phyloP scores from a whole-genome alignment of 345 rosid species.

The Eucalyptus polyanthemos region DNA sequence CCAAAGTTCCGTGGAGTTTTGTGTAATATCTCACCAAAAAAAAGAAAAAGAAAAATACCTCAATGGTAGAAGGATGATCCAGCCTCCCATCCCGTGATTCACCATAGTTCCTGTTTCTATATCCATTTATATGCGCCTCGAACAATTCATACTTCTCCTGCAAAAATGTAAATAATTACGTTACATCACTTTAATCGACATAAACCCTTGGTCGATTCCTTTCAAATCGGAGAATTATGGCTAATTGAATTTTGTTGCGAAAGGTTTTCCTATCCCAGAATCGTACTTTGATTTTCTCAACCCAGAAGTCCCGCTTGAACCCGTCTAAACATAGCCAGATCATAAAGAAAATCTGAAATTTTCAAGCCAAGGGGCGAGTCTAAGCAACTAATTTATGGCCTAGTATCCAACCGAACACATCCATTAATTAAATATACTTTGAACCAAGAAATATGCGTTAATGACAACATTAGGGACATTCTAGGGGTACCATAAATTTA shows the following conservation, averaged over 20 bases:
- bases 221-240: not conserved
- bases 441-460: not conserved
- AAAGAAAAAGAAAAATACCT: slow-evolving; percentile 1
- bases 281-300: not conserved
- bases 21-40: not conserved
- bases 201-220: not conserved
- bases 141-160: slow-evolving; percentile 13
- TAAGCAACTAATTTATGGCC: not conserved
- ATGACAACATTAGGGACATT: not conserved
- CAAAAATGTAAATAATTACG: not conserved
- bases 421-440: not conserved
- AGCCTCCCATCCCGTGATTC: not conserved
- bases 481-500: not conserved
- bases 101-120: not conserved
- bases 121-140: not conserved
- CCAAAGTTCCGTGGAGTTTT: not conserved
- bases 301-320: not conserved
- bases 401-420: not conserved
- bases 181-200: not conserved
- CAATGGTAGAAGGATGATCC: slow-evolving; percentile 8
- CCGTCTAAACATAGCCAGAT: not conserved
- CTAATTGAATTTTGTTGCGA: not conserved
- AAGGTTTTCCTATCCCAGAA: not conserved
- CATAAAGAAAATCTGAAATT: not conserved
- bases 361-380: not conserved